These are phyloP conservation scores for Pelargonium nanum DNA, from an alignment of 345 rosid species.

Conservation along the genomic window DNA sequence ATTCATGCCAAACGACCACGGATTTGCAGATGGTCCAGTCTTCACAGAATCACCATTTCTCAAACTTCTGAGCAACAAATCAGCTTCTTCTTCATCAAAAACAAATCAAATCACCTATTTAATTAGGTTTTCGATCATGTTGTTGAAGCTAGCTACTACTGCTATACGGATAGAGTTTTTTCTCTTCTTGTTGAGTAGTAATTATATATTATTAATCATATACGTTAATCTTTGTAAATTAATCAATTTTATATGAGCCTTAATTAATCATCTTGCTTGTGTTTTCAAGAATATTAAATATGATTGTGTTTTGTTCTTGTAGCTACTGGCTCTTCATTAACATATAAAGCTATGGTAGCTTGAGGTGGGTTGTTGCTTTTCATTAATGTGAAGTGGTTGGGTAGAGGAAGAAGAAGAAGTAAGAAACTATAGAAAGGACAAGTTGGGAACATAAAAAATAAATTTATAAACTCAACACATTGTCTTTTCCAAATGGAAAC, in stretches of 20 bases:
- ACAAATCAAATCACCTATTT: not conserved
- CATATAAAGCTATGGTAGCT: not conserved
- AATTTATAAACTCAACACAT: not conserved
- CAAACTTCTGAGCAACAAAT: constrained; percentile 35
- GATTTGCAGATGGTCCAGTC: constrained; percentile 76
- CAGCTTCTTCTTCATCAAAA: not conserved
- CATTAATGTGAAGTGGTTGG: constrained; percentile 20
- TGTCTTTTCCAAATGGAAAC: not conserved
- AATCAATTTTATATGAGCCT: constrained; percentile 16
- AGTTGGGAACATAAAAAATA: not conserved
- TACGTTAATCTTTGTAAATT: constrained; percentile 22
- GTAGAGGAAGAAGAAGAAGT: constrained; percentile 1
- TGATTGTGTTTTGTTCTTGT: too few species aligned
- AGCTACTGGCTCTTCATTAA: too few species aligned
- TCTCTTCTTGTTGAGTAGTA: too few species aligned
- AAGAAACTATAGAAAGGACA: constrained; percentile 10
- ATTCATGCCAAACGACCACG: constrained; percentile 68
- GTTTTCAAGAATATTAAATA: too few species aligned
- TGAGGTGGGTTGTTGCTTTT: constrained; percentile 7
- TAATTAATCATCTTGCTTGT: too few species aligned
- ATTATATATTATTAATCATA: not conserved
- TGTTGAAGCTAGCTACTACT: too few species aligned
- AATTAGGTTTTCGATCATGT: not conserved
- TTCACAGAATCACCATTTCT: constrained; percentile 51
- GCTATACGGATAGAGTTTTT: too few species aligned